phyloP scores from a whole-genome alignment of 2,329 filamentous ascomycete genomes.

The Phialophora tarda region DNA sequence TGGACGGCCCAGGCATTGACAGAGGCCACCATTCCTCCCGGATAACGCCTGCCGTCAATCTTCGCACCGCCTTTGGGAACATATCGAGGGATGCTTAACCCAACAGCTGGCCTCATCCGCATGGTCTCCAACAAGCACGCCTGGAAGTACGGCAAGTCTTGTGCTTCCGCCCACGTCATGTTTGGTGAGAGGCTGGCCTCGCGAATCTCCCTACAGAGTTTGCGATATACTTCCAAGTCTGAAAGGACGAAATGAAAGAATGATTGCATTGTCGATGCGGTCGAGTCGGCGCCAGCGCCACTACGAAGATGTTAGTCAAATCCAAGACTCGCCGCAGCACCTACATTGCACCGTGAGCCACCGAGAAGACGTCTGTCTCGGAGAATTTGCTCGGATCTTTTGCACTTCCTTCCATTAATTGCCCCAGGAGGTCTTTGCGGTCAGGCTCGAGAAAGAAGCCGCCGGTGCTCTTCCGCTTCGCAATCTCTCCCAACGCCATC shows the following conservation, averaged over 20 bases:
- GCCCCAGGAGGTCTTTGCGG: constrained; percentile 50
- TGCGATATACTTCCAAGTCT: constrained; percentile 52
- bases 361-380: constrained; percentile 62
- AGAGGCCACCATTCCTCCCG: constrained; percentile 17
- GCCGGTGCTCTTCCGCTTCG: constrained; percentile 42
- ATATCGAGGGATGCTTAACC: constrained; percentile 37
- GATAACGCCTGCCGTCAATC: constrained; percentile 26
- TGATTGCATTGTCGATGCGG: constrained; percentile 64
- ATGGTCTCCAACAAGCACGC: constrained; percentile 30
- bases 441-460: constrained; percentile 36
- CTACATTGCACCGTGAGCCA: constrained; percentile 59
- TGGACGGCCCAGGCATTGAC: constrained; percentile 50
- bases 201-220: constrained; percentile 53
- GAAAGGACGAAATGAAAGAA: constrained; percentile 60
- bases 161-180: constrained; percentile 22
- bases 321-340: background rate
- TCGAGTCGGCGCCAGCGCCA: constrained; percentile 61
- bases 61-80: constrained; percentile 31
- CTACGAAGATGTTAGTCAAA: constrained; percentile 2
- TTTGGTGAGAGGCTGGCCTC: constrained; percentile 15
- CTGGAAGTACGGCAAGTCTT: constrained; percentile 26
- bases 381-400: constrained; percentile 56
- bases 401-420: constrained; percentile 58
- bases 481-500: constrained; percentile 32
- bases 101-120: constrained; percentile 36